phyloP scores from a whole-genome alignment of 305 asterid genomes.

The Solanum hybrid region DNA sequence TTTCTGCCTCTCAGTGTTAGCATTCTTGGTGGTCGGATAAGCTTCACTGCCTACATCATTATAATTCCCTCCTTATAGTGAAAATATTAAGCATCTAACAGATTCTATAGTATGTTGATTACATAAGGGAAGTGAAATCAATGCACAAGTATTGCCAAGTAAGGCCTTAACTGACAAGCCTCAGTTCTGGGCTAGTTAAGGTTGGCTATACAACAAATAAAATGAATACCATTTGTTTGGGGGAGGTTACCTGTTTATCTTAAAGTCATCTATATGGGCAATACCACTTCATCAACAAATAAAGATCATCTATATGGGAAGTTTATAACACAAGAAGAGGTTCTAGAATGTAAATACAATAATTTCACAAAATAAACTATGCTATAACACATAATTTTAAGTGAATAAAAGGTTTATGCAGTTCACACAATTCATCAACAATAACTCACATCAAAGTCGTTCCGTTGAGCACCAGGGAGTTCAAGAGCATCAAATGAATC shows the following conservation, averaged over 20 bases:
- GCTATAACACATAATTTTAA: not conserved
- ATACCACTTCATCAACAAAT: not conserved
- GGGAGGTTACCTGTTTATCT: not conserved
- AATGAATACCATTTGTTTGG: not conserved
- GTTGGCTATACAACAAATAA: not conserved
- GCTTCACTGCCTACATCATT: not conserved
- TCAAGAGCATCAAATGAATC: slow-evolving; percentile 97
- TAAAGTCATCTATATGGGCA: not conserved
- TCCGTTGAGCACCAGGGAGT: slow-evolving; percentile 83
- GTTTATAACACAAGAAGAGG: not conserved
- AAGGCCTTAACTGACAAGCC: not conserved
- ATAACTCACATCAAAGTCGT: slow-evolving; percentile 2
- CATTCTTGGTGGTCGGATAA: not conserved
- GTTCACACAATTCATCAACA: not conserved
- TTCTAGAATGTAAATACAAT: not conserved
- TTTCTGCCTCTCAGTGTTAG: not conserved
- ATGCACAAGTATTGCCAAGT: not conserved
- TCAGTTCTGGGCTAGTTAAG: not conserved
- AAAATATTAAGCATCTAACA: not conserved
- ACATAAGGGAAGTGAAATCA: not conserved
- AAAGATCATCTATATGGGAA: not conserved
- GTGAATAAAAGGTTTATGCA: not conserved
- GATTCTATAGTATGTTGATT: not conserved
- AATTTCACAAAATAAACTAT: not conserved
- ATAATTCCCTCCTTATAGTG: not conserved